A percentile compares a stretch with the other conserved stretches of the same genome.
Evolutionary conservation across 148 eudicot genomes (phyloP).

Genomic region (Rhododendron griersonianum): DNA sequence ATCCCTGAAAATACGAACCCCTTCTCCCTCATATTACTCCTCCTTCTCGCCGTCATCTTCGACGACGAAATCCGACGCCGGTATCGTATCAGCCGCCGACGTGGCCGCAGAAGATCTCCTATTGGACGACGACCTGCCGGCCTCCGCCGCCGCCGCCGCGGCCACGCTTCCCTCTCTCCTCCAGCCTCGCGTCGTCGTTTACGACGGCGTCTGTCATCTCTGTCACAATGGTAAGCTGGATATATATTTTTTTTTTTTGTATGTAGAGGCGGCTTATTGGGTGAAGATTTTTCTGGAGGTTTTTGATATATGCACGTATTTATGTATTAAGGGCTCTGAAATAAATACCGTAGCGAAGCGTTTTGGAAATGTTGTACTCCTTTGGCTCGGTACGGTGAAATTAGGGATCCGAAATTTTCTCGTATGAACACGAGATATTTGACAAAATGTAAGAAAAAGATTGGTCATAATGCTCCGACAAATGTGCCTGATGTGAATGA

Average conservation of each 20-base stretch:
- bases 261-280: too few relatives aligned
- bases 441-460: background rate
- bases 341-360: background rate
- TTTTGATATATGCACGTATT: too few relatives aligned
- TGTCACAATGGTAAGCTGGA: constrained; percentile 28
- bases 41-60: background rate
- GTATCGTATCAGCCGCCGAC: background rate
- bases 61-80: constrained; percentile 5
- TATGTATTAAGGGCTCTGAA: too few relatives aligned
- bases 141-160: background rate
- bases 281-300: too few relatives aligned
- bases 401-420: background rate
- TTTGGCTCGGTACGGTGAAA: background rate
- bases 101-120: constrained; percentile 19
- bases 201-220: constrained; percentile 92
- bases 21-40: background rate
- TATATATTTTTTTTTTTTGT: too few relatives aligned
- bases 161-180: constrained; percentile 32
- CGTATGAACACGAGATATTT: background rate
- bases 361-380: too few relatives aligned
- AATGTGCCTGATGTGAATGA: too few relatives aligned
- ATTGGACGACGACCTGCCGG: background rate
- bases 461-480: too few relatives aligned
- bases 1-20: background rate
- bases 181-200: constrained; percentile 75